Conservation (phyloP, 129 eudicot genomes). For the Artemisia argyi region DNA sequence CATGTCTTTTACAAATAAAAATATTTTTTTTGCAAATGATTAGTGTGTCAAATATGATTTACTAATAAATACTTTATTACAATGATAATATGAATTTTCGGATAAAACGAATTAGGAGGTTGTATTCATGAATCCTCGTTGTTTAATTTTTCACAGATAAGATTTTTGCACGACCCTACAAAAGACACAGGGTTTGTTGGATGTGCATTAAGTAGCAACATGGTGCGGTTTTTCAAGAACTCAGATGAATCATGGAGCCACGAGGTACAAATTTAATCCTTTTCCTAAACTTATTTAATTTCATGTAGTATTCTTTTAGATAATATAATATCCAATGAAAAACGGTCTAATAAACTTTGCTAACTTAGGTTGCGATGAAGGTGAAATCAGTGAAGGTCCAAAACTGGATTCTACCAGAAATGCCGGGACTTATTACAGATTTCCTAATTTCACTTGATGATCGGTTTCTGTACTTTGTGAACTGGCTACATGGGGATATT, state of each 20-base stretch:
- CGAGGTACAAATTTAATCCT: constrained; percentile 42
- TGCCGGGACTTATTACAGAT: constrained; percentile 98
- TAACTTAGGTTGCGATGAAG: constrained; percentile 50
- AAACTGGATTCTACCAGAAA: constrained; percentile 94
- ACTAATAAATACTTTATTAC: no score
- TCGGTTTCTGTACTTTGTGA: constrained; percentile 80
- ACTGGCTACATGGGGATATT: constrained; percentile 97
- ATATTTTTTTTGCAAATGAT: constrained; percentile 33
- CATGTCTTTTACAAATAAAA: no score
- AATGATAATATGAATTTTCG: no score
- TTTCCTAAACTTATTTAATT: background rate
- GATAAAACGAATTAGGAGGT: no score
- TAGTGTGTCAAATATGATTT: no score
- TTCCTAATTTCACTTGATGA: constrained; percentile 92
- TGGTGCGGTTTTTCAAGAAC: constrained; percentile 87
- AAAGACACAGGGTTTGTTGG: constrained; percentile 91
- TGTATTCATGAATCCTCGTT: constrained; percentile 8
- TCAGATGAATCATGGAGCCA: constrained; percentile 84
- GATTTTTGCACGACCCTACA: constrained; percentile 92
- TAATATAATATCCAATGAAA: background rate
- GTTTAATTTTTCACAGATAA: constrained; percentile 47
- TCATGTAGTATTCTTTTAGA: background rate
- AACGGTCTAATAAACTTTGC: background rate
- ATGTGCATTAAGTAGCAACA: constrained; percentile 88
- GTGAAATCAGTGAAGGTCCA: constrained; percentile 87